Conservation (phyloP, 176 grass and related monocot species). For the Carex cristatella region DNA sequence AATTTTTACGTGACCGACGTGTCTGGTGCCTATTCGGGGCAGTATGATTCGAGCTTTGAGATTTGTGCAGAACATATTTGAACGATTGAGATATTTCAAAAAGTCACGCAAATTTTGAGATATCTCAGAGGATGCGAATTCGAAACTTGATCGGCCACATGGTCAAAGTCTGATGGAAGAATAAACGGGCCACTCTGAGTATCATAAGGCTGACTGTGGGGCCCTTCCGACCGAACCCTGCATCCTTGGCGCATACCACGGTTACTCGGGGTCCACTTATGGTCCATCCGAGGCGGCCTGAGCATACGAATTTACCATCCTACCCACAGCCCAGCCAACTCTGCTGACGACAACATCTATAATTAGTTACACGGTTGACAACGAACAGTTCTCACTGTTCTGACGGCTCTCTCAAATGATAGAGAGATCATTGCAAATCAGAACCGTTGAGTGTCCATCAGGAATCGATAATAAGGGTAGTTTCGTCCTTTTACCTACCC, state of each 20-base stretch:
- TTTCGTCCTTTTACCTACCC: background rate
- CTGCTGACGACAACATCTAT: background rate
- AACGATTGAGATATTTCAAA: too few species aligned
- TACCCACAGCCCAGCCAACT: background rate
- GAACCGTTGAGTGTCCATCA: background rate
- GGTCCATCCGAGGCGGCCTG: background rate
- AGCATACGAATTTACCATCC: background rate
- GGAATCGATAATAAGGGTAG: background rate
- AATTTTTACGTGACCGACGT: too few species aligned
- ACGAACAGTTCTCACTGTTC: constrained; percentile 1
- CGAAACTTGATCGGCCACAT: background rate
- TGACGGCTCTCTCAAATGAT: background rate
- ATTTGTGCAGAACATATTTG: too few species aligned
- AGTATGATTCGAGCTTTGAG: too few species aligned
- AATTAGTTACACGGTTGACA: constrained; percentile 11
- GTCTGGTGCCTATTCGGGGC: too few species aligned
- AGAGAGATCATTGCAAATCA: background rate
- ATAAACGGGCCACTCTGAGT: background rate
- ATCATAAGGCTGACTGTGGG: background rate
- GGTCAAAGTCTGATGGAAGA: background rate
- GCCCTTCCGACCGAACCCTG: background rate
- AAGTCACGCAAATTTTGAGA: too few species aligned
- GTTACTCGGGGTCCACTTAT: background rate
- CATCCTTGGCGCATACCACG: background rate
- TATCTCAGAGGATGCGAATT: too few species aligned